These are phyloP conservation scores for Suhomyces vadensis DNA, from an alignment of 805 yeast genomes.

Conservation along the genomic window DNA sequence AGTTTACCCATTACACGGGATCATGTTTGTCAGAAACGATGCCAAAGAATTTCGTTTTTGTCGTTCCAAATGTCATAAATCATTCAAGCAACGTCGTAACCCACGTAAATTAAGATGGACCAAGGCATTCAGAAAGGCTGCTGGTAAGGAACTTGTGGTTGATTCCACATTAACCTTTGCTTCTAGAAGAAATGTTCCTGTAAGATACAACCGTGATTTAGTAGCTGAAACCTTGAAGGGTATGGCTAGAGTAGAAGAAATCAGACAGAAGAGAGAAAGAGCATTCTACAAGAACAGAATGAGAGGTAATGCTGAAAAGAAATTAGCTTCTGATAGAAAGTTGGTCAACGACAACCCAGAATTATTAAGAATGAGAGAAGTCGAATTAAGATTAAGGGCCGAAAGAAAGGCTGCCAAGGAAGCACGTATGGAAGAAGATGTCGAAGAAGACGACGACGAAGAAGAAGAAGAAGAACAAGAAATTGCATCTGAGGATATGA, in stretches of 20 bases:
- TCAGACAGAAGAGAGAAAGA: conserved; percentile 93
- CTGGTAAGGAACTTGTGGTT: conserved; percentile 97
- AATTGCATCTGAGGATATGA: conserved; percentile 43
- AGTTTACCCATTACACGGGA: conserved; percentile 81
- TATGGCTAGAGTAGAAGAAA: conserved; percentile 94
- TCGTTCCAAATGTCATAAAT: conserved; percentile 96
- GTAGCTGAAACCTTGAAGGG: conserved; percentile 93
- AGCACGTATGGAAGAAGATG: conserved; percentile 47
- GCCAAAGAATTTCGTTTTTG: conserved; percentile 97
- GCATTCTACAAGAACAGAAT: conserved; percentile 99
- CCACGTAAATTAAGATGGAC: conserved; percentile 99
- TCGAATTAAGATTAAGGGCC: conserved; percentile 75
- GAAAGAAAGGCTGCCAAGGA: conserved; percentile 68
- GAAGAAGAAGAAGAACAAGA: conserved; percentile 44
- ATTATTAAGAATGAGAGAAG: conserved; percentile 88
- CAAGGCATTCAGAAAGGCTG: conserved; percentile 97
- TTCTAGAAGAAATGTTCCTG: conserved; percentile 96
- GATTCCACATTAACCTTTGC: conserved; percentile 96
- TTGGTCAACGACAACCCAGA: conserved; percentile 88
- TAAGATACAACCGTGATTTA: conserved; percentile 93
- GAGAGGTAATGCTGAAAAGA: conserved; percentile 93
- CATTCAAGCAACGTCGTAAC: conserved; percentile 96
- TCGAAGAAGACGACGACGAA: conserved; percentile 40
- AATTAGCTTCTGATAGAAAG: conserved; percentile 81
- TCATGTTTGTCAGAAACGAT: conserved; percentile 96